A percentile compares a stretch with the other conserved stretches of the same genome.
Conservation (phyloP, 306 rosid genomes). For the Acacia acuminata region DNA sequence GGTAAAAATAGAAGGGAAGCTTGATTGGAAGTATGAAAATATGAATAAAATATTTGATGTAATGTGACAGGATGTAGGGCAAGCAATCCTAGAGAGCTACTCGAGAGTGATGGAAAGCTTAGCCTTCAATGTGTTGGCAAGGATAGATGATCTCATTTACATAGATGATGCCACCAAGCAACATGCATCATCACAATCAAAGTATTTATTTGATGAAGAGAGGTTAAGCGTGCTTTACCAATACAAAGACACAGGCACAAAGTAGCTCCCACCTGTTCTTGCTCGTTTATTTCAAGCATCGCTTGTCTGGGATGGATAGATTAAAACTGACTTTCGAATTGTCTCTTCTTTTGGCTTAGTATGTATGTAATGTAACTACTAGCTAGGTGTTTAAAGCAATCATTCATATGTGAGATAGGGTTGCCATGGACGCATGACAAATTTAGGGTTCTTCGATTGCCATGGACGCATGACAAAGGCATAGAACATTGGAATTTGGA, state of each 20-base stretch:
- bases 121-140: constrained; percentile 52
- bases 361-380: background rate
- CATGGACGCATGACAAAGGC: background rate
- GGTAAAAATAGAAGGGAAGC: background rate
- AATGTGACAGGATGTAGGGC: constrained; percentile 49
- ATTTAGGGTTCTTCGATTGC: no score
- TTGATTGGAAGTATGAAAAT: background rate
- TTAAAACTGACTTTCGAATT: background rate
- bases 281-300: constrained; percentile 21
- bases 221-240: constrained; percentile 28
- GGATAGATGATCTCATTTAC: constrained; percentile 56
- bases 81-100: constrained; percentile 54
- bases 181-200: constrained; percentile 26
- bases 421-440: no score
- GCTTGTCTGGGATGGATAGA: background rate
- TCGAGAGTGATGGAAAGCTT: constrained; percentile 58
- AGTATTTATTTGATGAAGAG: background rate
- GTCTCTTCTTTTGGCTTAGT: background rate
- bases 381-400: background rate
- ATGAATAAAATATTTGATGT: background rate
- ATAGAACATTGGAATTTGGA: background rate
- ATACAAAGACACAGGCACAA: constrained; percentile 29
- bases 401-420: background rate
- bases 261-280: constrained; percentile 26
- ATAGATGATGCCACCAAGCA: constrained; percentile 47